phyloP scores from a whole-genome alignment of 192 early-diverging fungal species.

The Linnemannia hyalina region DNA sequence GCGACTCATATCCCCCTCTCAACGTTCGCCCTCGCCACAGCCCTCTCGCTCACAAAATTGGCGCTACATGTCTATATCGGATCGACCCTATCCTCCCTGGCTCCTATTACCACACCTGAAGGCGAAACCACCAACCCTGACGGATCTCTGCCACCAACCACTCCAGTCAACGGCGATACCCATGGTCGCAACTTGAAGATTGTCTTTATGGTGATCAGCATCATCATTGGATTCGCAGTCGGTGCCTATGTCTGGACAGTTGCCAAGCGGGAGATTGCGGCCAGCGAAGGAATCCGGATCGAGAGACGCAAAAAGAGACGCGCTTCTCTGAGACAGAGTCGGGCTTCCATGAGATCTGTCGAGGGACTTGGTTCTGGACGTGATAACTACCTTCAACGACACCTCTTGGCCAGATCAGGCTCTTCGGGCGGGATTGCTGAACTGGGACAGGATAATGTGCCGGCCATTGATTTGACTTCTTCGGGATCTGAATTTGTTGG shows the following conservation, averaged over 20 bases:
- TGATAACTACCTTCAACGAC: background rate
- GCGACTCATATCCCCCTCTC: slow-evolving; percentile 66
- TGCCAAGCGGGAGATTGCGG: slow-evolving; percentile 61
- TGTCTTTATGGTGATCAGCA: slow-evolving; percentile 43
- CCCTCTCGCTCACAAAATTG: slow-evolving; percentile 68
- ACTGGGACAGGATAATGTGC: background rate
- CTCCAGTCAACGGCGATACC: background rate
- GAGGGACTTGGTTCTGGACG: slow-evolving; percentile 16
- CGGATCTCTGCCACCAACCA: background rate
- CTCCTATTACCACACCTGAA: slow-evolving; percentile 18
- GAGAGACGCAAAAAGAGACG: slow-evolving; percentile 40
- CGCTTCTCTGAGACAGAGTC: slow-evolving; percentile 30
- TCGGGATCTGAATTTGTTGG: slow-evolving; percentile 27
- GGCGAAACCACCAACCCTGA: background rate
- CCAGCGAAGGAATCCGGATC: slow-evolving; percentile 44
- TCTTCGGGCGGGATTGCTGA: background rate
- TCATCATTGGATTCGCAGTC: slow-evolving; percentile 59
- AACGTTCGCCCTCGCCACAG: slow-evolving; percentile 65
- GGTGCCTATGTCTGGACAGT: slow-evolving; percentile 64
- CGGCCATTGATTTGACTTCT: background rate
- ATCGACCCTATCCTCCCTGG: slow-evolving; percentile 66
- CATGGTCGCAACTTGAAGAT: slow-evolving; percentile 42
- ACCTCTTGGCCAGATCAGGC: slow-evolving; percentile 23
- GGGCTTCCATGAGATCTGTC: background rate
- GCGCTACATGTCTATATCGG: slow-evolving; percentile 74